Conservation (phyloP, 495 filamentous ascomycete genomes). For the Bacidia rubella region DNA sequence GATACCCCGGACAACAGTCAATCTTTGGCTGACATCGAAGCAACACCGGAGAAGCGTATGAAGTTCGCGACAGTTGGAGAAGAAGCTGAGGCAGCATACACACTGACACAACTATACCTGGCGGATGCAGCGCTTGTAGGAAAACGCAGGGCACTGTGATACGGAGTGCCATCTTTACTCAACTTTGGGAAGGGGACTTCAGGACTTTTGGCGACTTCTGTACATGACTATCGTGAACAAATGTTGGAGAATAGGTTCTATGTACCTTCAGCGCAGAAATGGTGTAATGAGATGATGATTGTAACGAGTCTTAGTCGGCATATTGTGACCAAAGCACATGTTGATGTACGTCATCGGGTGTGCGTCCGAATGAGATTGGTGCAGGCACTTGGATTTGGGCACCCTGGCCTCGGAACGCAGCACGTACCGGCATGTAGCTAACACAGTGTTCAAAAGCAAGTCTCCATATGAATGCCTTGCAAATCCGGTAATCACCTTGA, state of each 20-base stretch:
- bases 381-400: too few species aligned
- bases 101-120: slow-evolving; percentile 14
- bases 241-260: neutral
- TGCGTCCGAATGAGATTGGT: too few species aligned
- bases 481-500: too few species aligned
- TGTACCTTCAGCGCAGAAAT: too few species aligned
- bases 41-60: neutral
- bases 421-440: too few species aligned
- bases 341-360: neutral
- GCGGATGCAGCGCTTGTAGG: slow-evolving; percentile 13
- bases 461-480: too few species aligned
- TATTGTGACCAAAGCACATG: too few species aligned
- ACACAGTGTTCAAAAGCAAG: too few species aligned
- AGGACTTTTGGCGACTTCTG: neutral
- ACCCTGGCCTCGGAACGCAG: too few species aligned
- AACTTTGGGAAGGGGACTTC: too few species aligned
- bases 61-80: neutral
- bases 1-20: neutral
- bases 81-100: slow-evolving; percentile 14
- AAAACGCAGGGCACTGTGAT: neutral
- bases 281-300: too few species aligned
- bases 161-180: slow-evolving; percentile 4
- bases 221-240: neutral
- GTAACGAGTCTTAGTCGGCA: too few species aligned
- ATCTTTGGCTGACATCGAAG: neutral